Evolutionary conservation across 2,329 filamentous ascomycete species (phyloP), one percentile per base, ranked within the genome.

Genomic region (Phoma sp.): DNA sequence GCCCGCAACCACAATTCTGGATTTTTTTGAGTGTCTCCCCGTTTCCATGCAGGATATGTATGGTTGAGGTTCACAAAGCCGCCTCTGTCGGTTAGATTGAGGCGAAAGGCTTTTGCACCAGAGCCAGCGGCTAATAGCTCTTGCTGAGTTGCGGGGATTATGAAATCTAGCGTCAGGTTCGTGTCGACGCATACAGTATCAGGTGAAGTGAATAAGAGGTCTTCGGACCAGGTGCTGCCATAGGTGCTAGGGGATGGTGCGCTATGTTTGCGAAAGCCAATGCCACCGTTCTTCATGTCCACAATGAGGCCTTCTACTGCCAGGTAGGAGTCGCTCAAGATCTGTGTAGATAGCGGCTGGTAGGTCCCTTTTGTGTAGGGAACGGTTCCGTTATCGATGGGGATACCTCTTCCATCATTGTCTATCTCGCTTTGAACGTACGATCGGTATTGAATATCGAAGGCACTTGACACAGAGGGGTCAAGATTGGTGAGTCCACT

Each of bases 171-270:
- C 0, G 78, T 79, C 2, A 77, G 54, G 51, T 80, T 80, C 2
- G 71, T 76, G 43, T 78, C 66, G 5, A 81, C 76, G 52, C 80
- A 82, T 5, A 66, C 61, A 0, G 77, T 76, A 20, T 78, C 74
- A 0, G 80, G 80, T 54, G 80, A 74, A 10, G 82, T 56, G 57
- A 80, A 82, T 0, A 82, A 72, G 5, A 83, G 39, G 47, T 82
- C 79, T 50, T 83, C 80, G 0, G 68, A 66, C 80, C 80, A 82
- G 2, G 62, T 67, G 6, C 69, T 76, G 0, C 79, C 80, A 33
- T 69, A 71, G 1, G 54, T 23, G 1, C 73, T 55, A 0, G 61
- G 63, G 0, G 57, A 34, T 1, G 80, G 80, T 0, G 72, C 51
- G 0, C 74, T 80, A 52, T 81, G 78, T 54, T 81, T 81, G 20